Evolutionary conservation across 2,329 filamentous ascomycete genomes (phyloP), one percentile per base, ranked within the genome.

Genomic region (Xylariales sp.): DNA sequence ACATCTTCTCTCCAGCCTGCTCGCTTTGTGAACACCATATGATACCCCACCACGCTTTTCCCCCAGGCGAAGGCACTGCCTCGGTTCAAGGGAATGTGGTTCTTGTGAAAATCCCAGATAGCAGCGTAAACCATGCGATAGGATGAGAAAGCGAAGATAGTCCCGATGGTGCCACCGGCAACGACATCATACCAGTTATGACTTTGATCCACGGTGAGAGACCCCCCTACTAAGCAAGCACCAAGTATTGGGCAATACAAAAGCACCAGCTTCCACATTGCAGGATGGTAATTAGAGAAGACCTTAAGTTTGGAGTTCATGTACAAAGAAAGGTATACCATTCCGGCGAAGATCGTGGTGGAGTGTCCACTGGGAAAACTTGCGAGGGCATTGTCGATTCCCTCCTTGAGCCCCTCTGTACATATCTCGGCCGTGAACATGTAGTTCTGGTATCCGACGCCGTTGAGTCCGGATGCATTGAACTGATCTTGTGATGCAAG

Each of bases 291-390:
- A 57, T 84, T 80, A 15, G 74, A 68, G 64, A 76, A 85, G 38
- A 85, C 73, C 63, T 86, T 86, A 28, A 87, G 65, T 63, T 87
- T 86, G 24, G 80, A 82, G 53, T 86, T 86, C 19, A 86, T 66
- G 64, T 84, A 87, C 9, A 86, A 65, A 49, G 73, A 81, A 6
- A 86, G 62, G 54, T 78, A 86, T 6, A 80, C 69, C 46, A 78
- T 79, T 2, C 77, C 78, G 0, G 80, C 78, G 44, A 80, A 84
- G 0, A 79, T 78, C 2, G 76, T 78, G 0, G 80, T 80, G 1
- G 80, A 73, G 57, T 87, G 83, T 1, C 83, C 83, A 5, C 78
- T 84, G 0, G 83, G 83, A 51, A 87, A 84, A 1, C 75, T 78
- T 27, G 82, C 78, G 24, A 86, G 68, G 4, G 73, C 69, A 46